These are phyloP conservation scores for Hibiscus trionum DNA, from an alignment of 345 rosid species.

Conservation along the genomic window DNA sequence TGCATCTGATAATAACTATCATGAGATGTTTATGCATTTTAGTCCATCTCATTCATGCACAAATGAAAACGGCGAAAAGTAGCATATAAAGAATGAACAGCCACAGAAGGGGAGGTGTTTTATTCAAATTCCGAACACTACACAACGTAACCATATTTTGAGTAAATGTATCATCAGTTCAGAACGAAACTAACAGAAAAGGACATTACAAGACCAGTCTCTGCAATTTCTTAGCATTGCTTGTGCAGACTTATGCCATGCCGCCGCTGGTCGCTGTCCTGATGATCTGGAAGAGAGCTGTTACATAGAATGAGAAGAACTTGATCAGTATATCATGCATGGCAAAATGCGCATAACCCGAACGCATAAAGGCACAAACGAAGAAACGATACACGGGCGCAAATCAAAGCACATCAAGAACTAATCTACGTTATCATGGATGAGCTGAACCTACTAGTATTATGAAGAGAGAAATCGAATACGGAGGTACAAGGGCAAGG, in stretches of 20 bases:
- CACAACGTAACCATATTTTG: constrained; percentile 8
- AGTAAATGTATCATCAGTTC: constrained; percentile 10
- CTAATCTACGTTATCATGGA: neutral
- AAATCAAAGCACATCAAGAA: neutral
- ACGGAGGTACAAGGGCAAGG: neutral
- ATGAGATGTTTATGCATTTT: neutral
- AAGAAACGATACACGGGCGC: neutral
- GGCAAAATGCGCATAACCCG: too few relatives aligned
- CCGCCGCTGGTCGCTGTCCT: constrained; percentile 78
- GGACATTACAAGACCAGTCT: neutral
- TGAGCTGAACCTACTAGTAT: neutral
- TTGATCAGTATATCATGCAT: neutral
- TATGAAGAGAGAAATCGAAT: neutral
- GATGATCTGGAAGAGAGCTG: constrained; percentile 97
- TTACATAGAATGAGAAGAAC: constrained; percentile 6
- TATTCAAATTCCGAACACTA: constrained; percentile 10
- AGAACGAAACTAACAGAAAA: constrained; percentile 14
- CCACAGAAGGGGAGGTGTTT: neutral
- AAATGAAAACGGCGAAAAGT: neutral
- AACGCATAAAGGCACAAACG: neutral
- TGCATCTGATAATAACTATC: neutral
- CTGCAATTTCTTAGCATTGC: constrained; percentile 10
- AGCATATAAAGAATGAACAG: neutral
- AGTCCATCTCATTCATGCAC: neutral
- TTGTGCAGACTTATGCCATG: constrained; percentile 31